Conservation (phyloP, 257 asterid genomes). For the Datura wrightii region DNA sequence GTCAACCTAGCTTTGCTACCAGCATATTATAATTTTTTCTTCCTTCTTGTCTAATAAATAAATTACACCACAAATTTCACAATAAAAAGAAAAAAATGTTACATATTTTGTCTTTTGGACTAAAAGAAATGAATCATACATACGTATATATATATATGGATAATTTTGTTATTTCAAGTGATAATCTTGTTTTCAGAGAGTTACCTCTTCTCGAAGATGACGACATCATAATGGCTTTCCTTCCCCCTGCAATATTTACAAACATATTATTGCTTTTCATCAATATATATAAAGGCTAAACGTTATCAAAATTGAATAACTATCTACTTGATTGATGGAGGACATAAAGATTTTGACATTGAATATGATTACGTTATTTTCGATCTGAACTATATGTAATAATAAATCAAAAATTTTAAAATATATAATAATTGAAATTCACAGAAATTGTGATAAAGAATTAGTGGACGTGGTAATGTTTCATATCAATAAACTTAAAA, state of each 20-base stretch:
- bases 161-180: background rate
- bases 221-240: conserved; percentile 45
- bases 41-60: background rate
- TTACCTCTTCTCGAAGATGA: conserved; percentile 53
- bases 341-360: no score
- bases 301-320: no score
- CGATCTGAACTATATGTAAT: background rate
- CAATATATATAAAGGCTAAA: no score
- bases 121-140: background rate
- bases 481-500: background rate
- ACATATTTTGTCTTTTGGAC: background rate
- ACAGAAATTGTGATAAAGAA: background rate
- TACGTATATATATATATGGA: background rate
- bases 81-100: background rate
- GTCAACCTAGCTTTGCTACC: no score
- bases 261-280: background rate
- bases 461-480: background rate
- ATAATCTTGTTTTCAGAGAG: background rate
- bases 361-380: background rate
- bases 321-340: no score
- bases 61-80: background rate
- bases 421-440: background rate
- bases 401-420: background rate
- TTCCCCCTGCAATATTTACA: conserved; percentile 56
- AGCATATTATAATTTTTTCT: background rate